phyloP scores from a whole-genome alignment of 257 asterid species.

The Salvia splendens region DNA sequence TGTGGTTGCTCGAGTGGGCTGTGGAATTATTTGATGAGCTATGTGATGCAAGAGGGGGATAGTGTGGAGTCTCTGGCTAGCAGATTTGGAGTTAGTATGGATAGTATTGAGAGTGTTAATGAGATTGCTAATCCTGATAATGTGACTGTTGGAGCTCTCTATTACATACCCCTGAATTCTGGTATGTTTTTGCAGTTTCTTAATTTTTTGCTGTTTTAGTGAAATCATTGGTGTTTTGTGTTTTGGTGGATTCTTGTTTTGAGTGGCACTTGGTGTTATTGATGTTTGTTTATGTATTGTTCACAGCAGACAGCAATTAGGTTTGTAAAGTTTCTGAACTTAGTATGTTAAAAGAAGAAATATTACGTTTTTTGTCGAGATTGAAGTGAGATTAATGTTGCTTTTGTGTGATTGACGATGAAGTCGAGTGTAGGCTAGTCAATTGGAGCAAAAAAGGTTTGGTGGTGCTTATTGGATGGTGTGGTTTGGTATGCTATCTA shows the following conservation, averaged over 20 bases:
- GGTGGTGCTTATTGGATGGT: not conserved
- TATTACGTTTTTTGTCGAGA: not conserved
- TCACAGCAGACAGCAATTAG: conserved; percentile 10
- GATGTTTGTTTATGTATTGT: conserved; percentile 10
- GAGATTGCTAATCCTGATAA: conserved; percentile 83
- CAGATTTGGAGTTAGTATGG: conserved; percentile 98
- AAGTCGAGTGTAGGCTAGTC: conserved; percentile 6
- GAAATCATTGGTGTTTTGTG: not conserved
- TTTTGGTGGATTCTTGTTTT: conserved; percentile 20
- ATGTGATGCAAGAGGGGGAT: conserved; percentile 87
- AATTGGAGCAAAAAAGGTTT: not conserved
- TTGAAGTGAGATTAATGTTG: not conserved
- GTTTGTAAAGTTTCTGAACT: not conserved
- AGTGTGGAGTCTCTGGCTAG: conserved; percentile 86
- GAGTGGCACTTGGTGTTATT: conserved; percentile 28
- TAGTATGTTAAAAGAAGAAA: not conserved
- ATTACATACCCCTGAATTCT: conserved; percentile 76
- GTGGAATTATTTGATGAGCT: conserved; percentile 96
- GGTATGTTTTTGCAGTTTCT: conserved; percentile 46
- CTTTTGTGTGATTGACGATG: conserved; percentile 15
- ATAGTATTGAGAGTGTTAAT: conserved; percentile 74
- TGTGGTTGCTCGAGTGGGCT: conserved; percentile 97
- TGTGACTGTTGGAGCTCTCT: conserved; percentile 77
- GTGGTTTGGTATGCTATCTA: not conserved
- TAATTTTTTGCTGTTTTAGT: not conserved